Base-by-base conservation (phyloP, 2,329 filamentous ascomycete species). In the Raffaelea deltoideospora region DNA sequence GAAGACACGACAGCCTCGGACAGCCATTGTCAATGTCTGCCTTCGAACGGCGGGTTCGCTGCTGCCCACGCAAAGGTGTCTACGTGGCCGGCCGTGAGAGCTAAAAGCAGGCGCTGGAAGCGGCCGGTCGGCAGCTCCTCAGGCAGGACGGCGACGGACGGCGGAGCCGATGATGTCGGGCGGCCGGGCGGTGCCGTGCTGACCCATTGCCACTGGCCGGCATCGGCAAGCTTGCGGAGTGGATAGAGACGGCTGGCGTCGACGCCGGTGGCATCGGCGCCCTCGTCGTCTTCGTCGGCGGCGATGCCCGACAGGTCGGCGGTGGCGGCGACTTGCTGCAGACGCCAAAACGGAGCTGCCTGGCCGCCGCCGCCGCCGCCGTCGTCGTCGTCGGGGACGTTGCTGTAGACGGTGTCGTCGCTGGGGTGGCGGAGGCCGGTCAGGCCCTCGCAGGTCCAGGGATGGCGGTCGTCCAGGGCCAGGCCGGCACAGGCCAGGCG, bases 41-140 rank as follows among this genome's bases (percentile, higher is more conserved):
- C n/a, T n/a, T n/a, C n/a, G n/a, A n/a, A n/a, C n/a, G n/a, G 13
- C 15, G 32, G 26, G 7, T 43, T 35, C 0, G 31, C 35, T 10
- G 37, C 32, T 5, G 45, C 43, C 37, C 37, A 47, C 0, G 33
- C 28, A 18, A 45, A 37, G 13, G 45, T 40, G 21, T 47, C 45
- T 9, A 33, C 34, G 5, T 34, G 28, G 14, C 42, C 44, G 3
- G 28, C 35, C 9, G 39, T 40, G 39, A 47, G 30, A 21, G 32
- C 39, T 31, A 46, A 30, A 33, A 47, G 41, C 31, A 45, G 29
- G 5, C 53, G 44, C 41, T 57, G 54, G 50, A 50, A 57, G 30
- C 50, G 53, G 2, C 54, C 54, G 1, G 48, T 45, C 32, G 56
- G 29, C 17, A 52, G 51, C 44, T 55, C 54, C 44, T 57, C 54